A percentile compares a stretch with the other conserved stretches of the same genome.
Evolutionary conservation across 345 rosid species (phyloP).

Genomic region (Gossypium sturtianum): DNA sequence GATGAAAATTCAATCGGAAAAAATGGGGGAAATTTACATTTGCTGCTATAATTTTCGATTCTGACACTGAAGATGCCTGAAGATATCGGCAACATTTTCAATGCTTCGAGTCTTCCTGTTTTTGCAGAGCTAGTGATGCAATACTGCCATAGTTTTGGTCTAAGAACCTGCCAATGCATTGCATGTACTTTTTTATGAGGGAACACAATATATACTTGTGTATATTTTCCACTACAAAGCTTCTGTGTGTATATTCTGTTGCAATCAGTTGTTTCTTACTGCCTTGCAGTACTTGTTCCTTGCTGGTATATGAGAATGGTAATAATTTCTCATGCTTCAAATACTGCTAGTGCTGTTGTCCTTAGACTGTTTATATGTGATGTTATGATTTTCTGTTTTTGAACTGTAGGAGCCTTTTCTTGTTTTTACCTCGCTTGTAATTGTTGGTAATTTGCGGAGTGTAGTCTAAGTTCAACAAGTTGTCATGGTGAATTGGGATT

Average conservation of each 20-base stretch:
- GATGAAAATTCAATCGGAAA: constrained; percentile 36
- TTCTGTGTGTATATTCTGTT: constrained; percentile 50
- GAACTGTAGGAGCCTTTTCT: background rate
- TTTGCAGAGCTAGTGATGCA: constrained; percentile 31
- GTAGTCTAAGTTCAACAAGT: background rate
- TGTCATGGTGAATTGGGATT: background rate
- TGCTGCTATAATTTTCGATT: constrained; percentile 27
- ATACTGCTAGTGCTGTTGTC: background rate
- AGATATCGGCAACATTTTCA: constrained; percentile 23
- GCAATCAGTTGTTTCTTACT: constrained; percentile 31
- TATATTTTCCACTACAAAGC: constrained; percentile 38
- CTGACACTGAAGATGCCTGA: constrained; percentile 23
- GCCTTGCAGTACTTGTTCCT: constrained; percentile 17
- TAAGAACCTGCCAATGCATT: constrained; percentile 24
- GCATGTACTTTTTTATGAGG: constrained; percentile 33
- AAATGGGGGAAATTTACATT: constrained; percentile 8
- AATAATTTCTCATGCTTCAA: constrained; percentile 17
- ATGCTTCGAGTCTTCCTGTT: constrained; percentile 26
- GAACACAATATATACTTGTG: constrained; percentile 34
- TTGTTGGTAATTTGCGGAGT: background rate
- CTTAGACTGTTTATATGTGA: background rate
- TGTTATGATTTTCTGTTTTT: background rate
- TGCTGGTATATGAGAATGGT: constrained; percentile 22
- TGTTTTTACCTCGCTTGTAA: background rate
- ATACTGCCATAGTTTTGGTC: constrained; percentile 28